Evolutionary conservation across 1,139 yeast genomes (phyloP).

Genomic region (Wickerhamomyces sp.): DNA sequence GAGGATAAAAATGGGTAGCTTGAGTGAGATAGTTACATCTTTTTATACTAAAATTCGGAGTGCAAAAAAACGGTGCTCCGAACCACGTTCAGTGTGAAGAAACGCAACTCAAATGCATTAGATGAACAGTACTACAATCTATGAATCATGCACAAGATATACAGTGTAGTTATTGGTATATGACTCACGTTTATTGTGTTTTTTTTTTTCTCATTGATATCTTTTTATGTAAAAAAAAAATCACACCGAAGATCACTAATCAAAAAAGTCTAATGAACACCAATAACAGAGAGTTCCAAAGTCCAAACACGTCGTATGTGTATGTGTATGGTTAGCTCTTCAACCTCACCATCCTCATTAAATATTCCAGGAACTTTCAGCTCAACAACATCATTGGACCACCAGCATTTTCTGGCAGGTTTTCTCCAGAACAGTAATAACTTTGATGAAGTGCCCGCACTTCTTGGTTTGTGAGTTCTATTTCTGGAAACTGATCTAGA

Average conservation of each 20-base stretch:
- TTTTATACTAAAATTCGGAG: no score
- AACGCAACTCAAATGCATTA: no score
- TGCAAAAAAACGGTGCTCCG: no score
- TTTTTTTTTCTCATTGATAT: background rate
- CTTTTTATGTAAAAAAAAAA: background rate
- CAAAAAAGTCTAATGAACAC: conserved; percentile 36
- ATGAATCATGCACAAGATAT: no score
- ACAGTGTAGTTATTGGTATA: no score
- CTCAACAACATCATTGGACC: conserved; percentile 70
- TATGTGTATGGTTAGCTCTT: conserved; percentile 25
- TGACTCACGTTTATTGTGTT: background rate
- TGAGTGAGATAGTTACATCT: no score
- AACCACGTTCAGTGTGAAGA: no score
- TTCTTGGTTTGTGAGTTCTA: conserved; percentile 35
- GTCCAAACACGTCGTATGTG: conserved; percentile 42
- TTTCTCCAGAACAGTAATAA: conserved; percentile 91
- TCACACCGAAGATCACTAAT: no score
- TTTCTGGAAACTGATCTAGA: conserved; percentile 39
- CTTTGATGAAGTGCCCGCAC: conserved; percentile 56
- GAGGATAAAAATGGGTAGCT: no score
- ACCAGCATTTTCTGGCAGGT: conserved; percentile 99
- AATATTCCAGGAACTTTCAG: conserved; percentile 42
- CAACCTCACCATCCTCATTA: conserved; percentile 20
- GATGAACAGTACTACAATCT: no score
- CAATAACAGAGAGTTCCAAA: conserved; percentile 36